A percentile compares a stretch with the other conserved stretches of the same genome.
These are phyloP conservation scores for Lunasporangiospora selenospora DNA, from an alignment of 192 early-diverging fungal species.

Conservation along the genomic window DNA sequence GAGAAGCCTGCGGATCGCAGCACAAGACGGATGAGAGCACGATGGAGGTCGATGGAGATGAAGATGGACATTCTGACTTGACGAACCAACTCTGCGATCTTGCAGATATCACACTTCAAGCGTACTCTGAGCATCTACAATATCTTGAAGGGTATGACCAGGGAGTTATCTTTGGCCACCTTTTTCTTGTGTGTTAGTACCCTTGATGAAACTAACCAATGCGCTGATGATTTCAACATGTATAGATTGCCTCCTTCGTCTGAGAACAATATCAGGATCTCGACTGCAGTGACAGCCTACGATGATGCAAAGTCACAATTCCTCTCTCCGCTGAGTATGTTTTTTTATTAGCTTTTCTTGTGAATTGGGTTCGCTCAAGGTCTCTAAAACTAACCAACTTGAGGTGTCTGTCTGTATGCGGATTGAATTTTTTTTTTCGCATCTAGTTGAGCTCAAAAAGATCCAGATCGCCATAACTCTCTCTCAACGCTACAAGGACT, in stretches of 20 bases:
- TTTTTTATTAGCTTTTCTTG: too few relatives aligned
- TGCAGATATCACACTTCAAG: slow-evolving; percentile 42
- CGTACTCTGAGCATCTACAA: slow-evolving; percentile 28
- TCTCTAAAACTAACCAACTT: too few relatives aligned
- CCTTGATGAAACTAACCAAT: too few relatives aligned
- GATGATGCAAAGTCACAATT: slow-evolving; percentile 13
- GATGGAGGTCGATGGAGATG: slow-evolving; percentile 21
- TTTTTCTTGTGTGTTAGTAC: too few relatives aligned
- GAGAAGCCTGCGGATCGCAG: neutral
- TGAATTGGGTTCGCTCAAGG: too few relatives aligned
- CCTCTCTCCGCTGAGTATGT: slow-evolving; percentile 20
- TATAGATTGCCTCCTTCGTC: slow-evolving; percentile 8
- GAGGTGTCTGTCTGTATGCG: neutral
- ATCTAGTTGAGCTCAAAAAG: slow-evolving; percentile 17
- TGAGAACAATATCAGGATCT: slow-evolving; percentile 8
- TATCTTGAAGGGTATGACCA: slow-evolving; percentile 45
- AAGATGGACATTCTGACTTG: slow-evolving; percentile 4
- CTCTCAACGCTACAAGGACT: slow-evolving; percentile 35
- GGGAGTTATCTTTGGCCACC: too few relatives aligned
- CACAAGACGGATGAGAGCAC: neutral
- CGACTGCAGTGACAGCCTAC: slow-evolving; percentile 11
- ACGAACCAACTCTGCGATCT: slow-evolving; percentile 40
- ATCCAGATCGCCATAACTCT: slow-evolving; percentile 19
- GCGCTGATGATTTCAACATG: too few relatives aligned
- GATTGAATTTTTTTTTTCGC: neutral